Base-by-base conservation (phyloP, 495 filamentous ascomycete genomes). In the Aspergillus bridgeri region DNA sequence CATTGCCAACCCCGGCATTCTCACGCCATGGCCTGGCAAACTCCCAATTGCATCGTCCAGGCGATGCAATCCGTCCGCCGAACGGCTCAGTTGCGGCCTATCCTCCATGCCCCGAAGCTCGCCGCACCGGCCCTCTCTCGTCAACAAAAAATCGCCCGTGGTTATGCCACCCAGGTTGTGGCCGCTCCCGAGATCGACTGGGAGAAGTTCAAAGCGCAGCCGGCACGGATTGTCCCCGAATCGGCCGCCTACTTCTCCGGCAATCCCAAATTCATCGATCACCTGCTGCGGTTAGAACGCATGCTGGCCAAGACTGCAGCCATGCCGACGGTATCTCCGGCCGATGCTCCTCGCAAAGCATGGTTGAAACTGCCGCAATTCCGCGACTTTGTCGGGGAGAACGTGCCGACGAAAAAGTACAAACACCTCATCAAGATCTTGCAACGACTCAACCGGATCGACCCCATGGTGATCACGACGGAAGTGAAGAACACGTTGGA, bases 191-290 rank as follows among this genome's bases (percentile, higher is more conserved):
- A 76, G 60, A 77, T 81, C 61, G 68, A 81, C 55, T 76, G 79
- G 57, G 43, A 53, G 23, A 57, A 58, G 13, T 69, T 76, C 53
- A 21, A 51, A 11, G 24, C 56, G 17, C 57, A 49, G 23, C 72
- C 77, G 50, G 84, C 89, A 56, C 89, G 94, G 53, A 76, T 95
- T 23, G 76, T 96, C 38, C 94, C 94, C 18, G 79, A 82, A 0
- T 96, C 94, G 7, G 88, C 90, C 2, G 91, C 92, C 48, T 99
- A 98, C 75, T 99, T 98, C 80, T 92, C 91, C 59, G 87, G 86
- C 29, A 87, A 83, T 42, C 89, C 92, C 3, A 76, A 79, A 38
- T 97, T 95, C 79, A 93, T 87, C 75, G 94, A 99, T 72, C 82
- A 88, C 68, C 81, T 89, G 63, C 82, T 99, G 58, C 68, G 71